Evolutionary conservation across 2,329 filamentous ascomycete species (phyloP), one percentile per base, ranked within the genome.

Genomic region (Penicillium sp.): DNA sequence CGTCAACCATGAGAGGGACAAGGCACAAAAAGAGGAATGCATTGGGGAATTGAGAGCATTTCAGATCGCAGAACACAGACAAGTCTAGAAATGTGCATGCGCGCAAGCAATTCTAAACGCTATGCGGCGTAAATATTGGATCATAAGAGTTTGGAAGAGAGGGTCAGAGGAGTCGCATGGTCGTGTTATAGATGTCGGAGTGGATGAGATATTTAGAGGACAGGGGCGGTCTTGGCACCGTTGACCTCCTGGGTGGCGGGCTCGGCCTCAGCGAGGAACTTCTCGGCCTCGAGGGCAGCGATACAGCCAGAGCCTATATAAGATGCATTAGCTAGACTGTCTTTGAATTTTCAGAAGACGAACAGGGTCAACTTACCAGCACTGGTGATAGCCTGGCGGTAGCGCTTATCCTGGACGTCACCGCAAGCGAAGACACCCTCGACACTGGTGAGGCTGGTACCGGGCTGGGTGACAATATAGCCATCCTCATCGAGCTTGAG

Each of bases 321-420:
- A 3, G 1, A 16, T 38, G 35, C 16, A 26, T 26, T 45, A 30
- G 35, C 11, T 28, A 4, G 33, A 37, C 40, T 28, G 1, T 37
- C 8, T 4, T 25, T 37, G 25, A 55, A 30, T 33, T 37, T 37
- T 54, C 45, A 53, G 6, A 1, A 22, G 58, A n/a, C 37, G 25
- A 19, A 25, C 26, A 33, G 19, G 3, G 14, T 49, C 4, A 11
- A 86, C 89, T 75, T 83, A 93, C 92, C 94, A 70, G 95, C 95
- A 81, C 93, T 97, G 66, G 95, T 99, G 68, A 99, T 96, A 51
- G 95, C 95, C 82, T 99, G 95, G 76, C 95, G 87, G 79, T 99
- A 99, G 75, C 89, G 88, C 89, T 98, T 99, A 78, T 99, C 96
- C 83, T 99, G 95, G 10, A 99, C 96, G 76, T 99, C 95, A 66